Evolutionary conservation across 2,329 filamentous ascomycete species (phyloP).

Genomic region (Trichoderma atroviride): DNA sequence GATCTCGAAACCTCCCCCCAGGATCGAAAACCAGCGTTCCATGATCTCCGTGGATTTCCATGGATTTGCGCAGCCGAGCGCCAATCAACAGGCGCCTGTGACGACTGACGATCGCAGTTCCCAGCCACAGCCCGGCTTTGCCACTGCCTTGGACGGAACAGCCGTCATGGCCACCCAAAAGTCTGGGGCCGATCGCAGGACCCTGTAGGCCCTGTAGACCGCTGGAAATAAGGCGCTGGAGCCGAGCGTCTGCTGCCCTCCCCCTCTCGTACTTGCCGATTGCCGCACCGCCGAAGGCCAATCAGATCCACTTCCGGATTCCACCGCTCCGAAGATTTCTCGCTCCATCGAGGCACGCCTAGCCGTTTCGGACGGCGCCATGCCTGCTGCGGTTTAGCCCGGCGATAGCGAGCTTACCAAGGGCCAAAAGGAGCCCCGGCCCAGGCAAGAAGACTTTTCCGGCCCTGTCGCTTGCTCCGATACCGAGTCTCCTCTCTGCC

Average conservation of each 20-base stretch:
- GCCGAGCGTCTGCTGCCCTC: no score
- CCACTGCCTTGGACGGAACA: constrained; percentile 16
- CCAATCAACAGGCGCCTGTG: constrained; percentile 13
- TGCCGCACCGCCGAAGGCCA: constrained; percentile 34
- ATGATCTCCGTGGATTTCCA: not conserved
- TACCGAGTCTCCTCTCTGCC: constrained; percentile 11
- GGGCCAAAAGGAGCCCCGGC: not conserved
- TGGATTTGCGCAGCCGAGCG: not conserved
- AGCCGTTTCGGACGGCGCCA: constrained; percentile 28
- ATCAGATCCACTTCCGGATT: constrained; percentile 28
- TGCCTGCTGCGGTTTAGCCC: not conserved
- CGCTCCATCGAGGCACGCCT: constrained; percentile 29
- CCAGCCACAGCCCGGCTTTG: not conserved
- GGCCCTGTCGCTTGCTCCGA: constrained; percentile 16
- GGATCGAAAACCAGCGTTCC: not conserved
- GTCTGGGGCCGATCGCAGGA: not conserved
- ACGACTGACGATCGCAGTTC: not conserved
- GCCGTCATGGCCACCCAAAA: constrained; percentile 1
- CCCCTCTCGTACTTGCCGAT: constrained; percentile 24
- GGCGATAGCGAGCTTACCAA: constrained; percentile 11
- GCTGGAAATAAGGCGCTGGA: not conserved
- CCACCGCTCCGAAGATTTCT: constrained; percentile 37
- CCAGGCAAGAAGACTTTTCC: not conserved
- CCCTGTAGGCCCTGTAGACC: no score
- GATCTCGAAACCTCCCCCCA: constrained; percentile 21